Evolutionary conservation across 352 stramenopile genomes (phyloP).

Genomic region (Phytophthora pistaciae): DNA sequence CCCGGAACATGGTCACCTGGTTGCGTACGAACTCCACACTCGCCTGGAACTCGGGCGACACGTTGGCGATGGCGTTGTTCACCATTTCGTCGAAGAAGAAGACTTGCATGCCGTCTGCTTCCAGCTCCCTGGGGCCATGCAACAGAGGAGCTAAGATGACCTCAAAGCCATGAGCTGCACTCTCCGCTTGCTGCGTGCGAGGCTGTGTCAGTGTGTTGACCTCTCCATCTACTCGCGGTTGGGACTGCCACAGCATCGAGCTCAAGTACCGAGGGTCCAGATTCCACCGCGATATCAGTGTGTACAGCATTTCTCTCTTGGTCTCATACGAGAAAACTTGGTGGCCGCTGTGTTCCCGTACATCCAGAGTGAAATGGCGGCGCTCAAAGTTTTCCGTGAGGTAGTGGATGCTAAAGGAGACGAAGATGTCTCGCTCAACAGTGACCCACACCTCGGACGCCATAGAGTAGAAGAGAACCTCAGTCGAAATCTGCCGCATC

Average conservation of each 20-base stretch:
- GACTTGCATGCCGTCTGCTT: slow-evolving; percentile 46
- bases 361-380: slow-evolving; percentile 57
- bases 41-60: slow-evolving; percentile 44
- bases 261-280: slow-evolving; percentile 56
- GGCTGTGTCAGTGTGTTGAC: slow-evolving; percentile 16
- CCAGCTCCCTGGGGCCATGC: slow-evolving; percentile 40
- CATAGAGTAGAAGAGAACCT: slow-evolving; percentile 61
- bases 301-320: slow-evolving; percentile 53
- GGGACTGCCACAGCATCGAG: slow-evolving; percentile 58
- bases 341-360: slow-evolving; percentile 51
- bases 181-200: slow-evolving; percentile 49
- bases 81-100: slow-evolving; percentile 59
- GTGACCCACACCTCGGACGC: slow-evolving; percentile 59
- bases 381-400: slow-evolving; percentile 51
- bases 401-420: slow-evolving; percentile 61
- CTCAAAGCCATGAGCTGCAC: slow-evolving; percentile 53
- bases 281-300: slow-evolving; percentile 55
- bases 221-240: slow-evolving; percentile 37
- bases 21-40: slow-evolving; percentile 46
- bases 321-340: slow-evolving; percentile 46
- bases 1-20: slow-evolving; percentile 49
- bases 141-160: slow-evolving; percentile 54
- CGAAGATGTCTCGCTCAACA: slow-evolving; percentile 50
- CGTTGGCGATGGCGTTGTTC: slow-evolving; percentile 44
- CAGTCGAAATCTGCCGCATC: slow-evolving; percentile 51